Conservation (phyloP, 495 filamentous ascomycete genomes). For the Friedmanniomyces endolithicus region DNA sequence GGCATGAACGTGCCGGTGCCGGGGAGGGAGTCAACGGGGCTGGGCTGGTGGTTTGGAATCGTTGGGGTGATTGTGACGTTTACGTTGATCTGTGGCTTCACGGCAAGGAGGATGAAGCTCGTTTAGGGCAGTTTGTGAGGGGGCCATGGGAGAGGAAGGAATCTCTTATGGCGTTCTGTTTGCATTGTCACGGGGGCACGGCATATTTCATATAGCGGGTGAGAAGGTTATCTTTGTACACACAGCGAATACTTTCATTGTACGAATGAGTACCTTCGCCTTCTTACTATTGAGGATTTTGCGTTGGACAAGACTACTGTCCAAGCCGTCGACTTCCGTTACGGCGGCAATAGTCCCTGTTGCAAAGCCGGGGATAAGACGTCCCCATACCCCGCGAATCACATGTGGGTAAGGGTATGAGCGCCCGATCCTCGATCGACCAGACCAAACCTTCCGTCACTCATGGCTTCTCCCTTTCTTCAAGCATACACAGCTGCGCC, state of each 20-base stretch:
- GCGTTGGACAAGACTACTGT: too few species aligned
- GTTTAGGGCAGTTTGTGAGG: constrained; percentile 24
- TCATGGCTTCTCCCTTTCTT: background rate
- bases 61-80: constrained; percentile 53
- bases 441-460: background rate
- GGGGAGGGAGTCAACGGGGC: constrained; percentile 40
- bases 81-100: constrained; percentile 39
- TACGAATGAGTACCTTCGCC: too few species aligned
- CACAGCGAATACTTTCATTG: background rate
- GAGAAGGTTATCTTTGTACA: background rate
- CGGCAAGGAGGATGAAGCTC: constrained; percentile 37
- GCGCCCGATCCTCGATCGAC: too few species aligned
- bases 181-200: background rate
- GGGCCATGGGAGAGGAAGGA: background rate
- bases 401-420: too few species aligned
- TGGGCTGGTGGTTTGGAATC: constrained; percentile 73
- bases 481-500: background rate
- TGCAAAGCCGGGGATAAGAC: too few species aligned
- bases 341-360: too few species aligned
- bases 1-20: constrained; percentile 94
- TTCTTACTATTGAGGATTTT: too few species aligned
- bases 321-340: too few species aligned
- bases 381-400: too few species aligned
- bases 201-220: background rate
- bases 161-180: background rate